Base-by-base conservation (phyloP, 352 stramenopile species). In the Halophytophthora batemanensis region DNA sequence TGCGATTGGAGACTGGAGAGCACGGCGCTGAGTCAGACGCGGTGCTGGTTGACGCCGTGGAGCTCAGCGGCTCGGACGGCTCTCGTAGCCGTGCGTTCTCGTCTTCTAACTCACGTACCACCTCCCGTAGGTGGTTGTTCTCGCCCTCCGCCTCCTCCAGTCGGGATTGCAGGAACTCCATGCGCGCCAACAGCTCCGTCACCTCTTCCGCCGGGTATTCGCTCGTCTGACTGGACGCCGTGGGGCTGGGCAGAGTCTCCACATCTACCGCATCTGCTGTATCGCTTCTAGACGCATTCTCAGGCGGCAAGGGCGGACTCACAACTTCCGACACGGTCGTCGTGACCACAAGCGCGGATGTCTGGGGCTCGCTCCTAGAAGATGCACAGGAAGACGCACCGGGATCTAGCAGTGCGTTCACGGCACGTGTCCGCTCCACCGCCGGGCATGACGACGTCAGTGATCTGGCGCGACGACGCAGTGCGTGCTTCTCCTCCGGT, bases 51-150 rank as follows among this genome's bases (percentile, higher is more conserved):
- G 25, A 36, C 56, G 28, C n/a, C 13, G 25, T 50, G 14, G 14
- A 19, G 10, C 40, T 45, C 31, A 8, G 23, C 12, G 38, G 40
- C 21, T 18, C 21, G 41, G 36, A 54, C 19, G 46, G 40, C 25
- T 25, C 31, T 37, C 56, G 45, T 1, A 68, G 37, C 23, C 39
- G 50, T 1, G 42, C 41, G 25, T 66, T 68, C 14, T 65, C 50
- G 11, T 60, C 28, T 17, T 65, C 50, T 45, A 71, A 41, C 22
- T 22, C 45, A 11, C 42, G 31, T 15, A 71, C 48, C 25, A 36
- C 60, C 14, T 39, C 43, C 17, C 57, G 59, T 17, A 71, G 46
- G 28, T 68, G 50, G 7, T 42, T 33, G 7, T 71, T 71, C 54
- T 66, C 63, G 34, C 59, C 53, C 8, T 23, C 45, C 2, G 50